A percentile compares a stretch with the other conserved stretches of the same genome.
These are phyloP conservation scores for Penicillium simplicissimum DNA, from an alignment of 495 filamentous ascomycete genomes.

Conservation along the genomic window DNA sequence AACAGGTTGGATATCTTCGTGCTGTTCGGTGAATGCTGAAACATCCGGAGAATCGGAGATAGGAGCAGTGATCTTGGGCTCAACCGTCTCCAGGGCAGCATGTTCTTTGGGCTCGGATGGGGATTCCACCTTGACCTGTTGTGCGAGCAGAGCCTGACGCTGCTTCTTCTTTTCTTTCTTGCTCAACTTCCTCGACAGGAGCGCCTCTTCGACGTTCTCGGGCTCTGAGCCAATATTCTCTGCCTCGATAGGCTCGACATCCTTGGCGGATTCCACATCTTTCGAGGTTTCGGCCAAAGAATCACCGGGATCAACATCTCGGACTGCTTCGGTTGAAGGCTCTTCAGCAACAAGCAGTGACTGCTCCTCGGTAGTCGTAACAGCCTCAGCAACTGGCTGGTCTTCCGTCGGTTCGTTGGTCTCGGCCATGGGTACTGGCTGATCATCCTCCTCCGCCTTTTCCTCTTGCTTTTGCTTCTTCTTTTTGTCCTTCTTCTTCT, in stretches of 20 bases:
- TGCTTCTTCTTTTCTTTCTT: conserved; percentile 40
- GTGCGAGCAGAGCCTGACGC: conserved; percentile 17
- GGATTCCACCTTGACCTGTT: conserved; percentile 14
- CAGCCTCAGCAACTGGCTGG: conserved; percentile 7
- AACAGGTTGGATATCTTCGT: background rate
- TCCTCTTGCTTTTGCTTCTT: conserved; percentile 22
- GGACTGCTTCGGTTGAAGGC: background rate
- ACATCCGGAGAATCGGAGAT: background rate
- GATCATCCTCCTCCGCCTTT: conserved; percentile 3
- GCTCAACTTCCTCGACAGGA: conserved; percentile 27
- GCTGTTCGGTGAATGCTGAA: background rate
- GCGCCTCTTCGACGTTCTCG: conserved; percentile 16
- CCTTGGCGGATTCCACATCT: conserved; percentile 10
- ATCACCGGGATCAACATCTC: background rate
- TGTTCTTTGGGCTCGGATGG: conserved; percentile 3
- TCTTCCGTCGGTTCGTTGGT: background rate
- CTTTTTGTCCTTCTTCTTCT: conserved; percentile 28
- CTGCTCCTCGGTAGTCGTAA: conserved; percentile 6
- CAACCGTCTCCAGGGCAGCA: background rate
- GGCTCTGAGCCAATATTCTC: background rate
- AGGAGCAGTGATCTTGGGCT: background rate
- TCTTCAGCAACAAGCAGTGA: background rate
- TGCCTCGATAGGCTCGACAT: conserved; percentile 8
- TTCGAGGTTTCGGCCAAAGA: conserved; percentile 1
- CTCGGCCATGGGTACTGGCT: conserved; percentile 1